These are phyloP conservation scores for Tetragonia tetragonoides DNA, from an alignment of 148 eudicot genomes.

Conservation along the genomic window DNA sequence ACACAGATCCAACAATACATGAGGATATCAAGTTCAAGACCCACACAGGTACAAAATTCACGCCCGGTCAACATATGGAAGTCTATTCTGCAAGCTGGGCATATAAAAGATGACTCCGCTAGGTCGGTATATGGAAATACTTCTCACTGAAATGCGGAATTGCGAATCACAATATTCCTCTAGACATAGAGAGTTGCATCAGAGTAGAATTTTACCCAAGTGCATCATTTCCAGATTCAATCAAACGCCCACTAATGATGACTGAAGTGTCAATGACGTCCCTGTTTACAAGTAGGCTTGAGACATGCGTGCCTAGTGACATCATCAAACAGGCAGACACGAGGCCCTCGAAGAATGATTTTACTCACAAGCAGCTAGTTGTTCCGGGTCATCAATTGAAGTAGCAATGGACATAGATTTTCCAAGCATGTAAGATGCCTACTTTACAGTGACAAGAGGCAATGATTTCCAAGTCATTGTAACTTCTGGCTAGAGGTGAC, in stretches of 20 bases:
- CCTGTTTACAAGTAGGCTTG: neutral
- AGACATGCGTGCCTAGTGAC: too few species aligned
- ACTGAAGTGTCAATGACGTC: neutral
- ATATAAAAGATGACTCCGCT: neutral
- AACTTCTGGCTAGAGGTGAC: too few species aligned
- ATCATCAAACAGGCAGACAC: too few species aligned
- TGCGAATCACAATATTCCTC: too few species aligned
- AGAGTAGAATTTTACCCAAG: neutral
- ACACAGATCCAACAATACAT: slow-evolving; percentile 15
- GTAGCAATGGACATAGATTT: too few species aligned
- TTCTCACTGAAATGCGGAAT: too few species aligned
- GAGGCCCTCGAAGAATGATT: too few species aligned
- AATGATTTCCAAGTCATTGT: too few species aligned
- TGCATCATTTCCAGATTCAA: neutral
- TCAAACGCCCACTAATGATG: neutral
- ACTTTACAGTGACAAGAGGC: too few species aligned
- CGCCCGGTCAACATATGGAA: neutral
- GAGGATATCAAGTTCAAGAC: neutral
- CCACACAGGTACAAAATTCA: neutral
- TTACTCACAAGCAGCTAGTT: too few species aligned
- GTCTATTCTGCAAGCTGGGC: neutral
- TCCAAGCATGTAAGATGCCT: too few species aligned
- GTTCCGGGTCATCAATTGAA: too few species aligned
- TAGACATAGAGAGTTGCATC: neutral
- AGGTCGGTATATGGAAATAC: neutral